phyloP scores from a whole-genome alignment of 1,284 basidiomycete genomes.

The Cystobasidium pallidum region DNA sequence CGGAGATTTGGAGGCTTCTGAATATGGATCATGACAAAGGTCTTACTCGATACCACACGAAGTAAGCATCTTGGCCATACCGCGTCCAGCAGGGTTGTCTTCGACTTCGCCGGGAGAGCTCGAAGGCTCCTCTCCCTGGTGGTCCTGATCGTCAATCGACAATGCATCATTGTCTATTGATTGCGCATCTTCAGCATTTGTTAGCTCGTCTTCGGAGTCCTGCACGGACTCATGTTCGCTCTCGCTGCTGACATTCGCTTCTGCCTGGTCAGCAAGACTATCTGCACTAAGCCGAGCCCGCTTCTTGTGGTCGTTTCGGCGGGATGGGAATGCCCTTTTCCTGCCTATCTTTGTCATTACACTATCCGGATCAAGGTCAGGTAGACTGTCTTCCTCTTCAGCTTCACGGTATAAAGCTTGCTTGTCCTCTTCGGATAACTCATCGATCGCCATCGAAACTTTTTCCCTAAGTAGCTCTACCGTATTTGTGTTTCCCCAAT shows the following conservation, averaged over 20 bases:
- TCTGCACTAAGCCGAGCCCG: neutral
- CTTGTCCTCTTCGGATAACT: slow-evolving; percentile 19
- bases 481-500: neutral
- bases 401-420: slow-evolving; percentile 6
- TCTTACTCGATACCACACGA: slow-evolving; percentile 39
- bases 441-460: slow-evolving; percentile 13
- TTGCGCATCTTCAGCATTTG: neutral
- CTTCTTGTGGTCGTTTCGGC: neutral
- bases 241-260: neutral
- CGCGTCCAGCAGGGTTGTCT: slow-evolving; percentile 15
- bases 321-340: neutral
- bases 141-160: neutral
- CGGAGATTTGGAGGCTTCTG: neutral
- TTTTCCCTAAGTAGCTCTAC: slow-evolving; percentile 5
- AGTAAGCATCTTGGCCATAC: slow-evolving; percentile 37
- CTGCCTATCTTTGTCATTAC: neutral
- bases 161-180: neutral
- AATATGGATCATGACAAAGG: neutral
- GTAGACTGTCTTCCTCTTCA: slow-evolving; percentile 25
- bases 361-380: slow-evolving; percentile 13
- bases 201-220: neutral
- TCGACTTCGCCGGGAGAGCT: neutral
- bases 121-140: slow-evolving; percentile 1
- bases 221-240: neutral
- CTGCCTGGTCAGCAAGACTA: neutral